Evolutionary conservation across 495 filamentous ascomycete genomes (phyloP).

Genomic region (Poronia punctata): DNA sequence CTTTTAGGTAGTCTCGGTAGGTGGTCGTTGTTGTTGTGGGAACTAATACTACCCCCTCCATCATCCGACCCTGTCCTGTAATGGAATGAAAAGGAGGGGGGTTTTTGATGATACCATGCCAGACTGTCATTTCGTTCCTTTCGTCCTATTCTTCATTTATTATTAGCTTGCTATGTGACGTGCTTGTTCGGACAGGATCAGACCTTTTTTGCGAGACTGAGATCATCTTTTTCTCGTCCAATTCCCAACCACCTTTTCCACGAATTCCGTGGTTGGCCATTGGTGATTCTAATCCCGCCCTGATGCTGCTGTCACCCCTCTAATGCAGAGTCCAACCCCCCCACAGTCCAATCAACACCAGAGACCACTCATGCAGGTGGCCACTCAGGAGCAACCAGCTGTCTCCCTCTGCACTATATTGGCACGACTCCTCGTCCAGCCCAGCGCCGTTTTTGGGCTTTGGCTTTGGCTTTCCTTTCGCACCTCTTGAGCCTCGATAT

Average conservation of each 20-base stretch:
- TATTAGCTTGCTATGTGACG: too few relatives aligned
- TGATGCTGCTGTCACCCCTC: slow-evolving; percentile 27
- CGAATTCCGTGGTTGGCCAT: slow-evolving; percentile 19
- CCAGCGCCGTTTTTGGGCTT: slow-evolving; percentile 19
- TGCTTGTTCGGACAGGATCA: too few relatives aligned
- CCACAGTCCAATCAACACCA: slow-evolving; percentile 26
- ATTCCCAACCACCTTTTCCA: slow-evolving; percentile 22
- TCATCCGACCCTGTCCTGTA: too few relatives aligned
- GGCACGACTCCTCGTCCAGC: slow-evolving; percentile 22
- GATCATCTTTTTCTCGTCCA: too few relatives aligned
- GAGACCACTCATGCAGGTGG: slow-evolving; percentile 21
- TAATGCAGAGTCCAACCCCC: slow-evolving; percentile 25
- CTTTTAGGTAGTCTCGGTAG: too few relatives aligned
- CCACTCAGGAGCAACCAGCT: slow-evolving; percentile 32
- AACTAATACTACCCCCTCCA: too few relatives aligned
- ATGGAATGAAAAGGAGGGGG: too few relatives aligned
- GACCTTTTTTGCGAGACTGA: too few relatives aligned
- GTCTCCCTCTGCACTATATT: slow-evolving; percentile 24
- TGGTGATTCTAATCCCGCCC: slow-evolving; percentile 25
- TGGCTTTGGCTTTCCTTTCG: slow-evolving; percentile 15
- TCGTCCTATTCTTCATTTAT: too few relatives aligned
- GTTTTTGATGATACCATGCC: too few relatives aligned
- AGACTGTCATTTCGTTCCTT: too few relatives aligned
- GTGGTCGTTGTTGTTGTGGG: too few relatives aligned
- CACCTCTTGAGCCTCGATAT: slow-evolving; percentile 22